A percentile compares a stretch with the other conserved stretches of the same genome.
These are phyloP conservation scores for Thermomyces lanuginosus DNA, from an alignment of 2,329 filamentous ascomycete species.

Conservation along the genomic window DNA sequence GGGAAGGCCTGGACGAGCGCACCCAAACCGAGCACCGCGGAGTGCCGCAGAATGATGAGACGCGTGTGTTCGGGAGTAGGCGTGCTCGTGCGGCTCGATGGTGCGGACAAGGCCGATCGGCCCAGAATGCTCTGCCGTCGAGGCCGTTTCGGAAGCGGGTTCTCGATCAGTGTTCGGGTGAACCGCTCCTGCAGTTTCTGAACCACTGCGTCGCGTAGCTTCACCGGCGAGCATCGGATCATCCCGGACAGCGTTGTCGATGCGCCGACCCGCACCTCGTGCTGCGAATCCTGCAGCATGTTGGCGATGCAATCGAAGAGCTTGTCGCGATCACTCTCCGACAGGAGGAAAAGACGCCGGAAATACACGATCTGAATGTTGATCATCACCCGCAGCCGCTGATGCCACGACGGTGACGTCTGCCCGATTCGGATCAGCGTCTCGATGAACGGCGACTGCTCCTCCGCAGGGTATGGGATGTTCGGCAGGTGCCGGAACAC, in stretches of 20 bases:
- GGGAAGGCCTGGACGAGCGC: conserved; percentile 90
- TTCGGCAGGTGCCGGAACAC: conserved; percentile 95
- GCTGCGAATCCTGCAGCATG: conserved; percentile 82
- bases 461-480: conserved; percentile 74
- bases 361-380: conserved; percentile 99
- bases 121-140: conserved; percentile 21
- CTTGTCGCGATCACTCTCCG: conserved; percentile 53
- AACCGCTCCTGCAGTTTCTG: conserved; percentile 61
- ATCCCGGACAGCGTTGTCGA: conserved; percentile 86
- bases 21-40: conserved; percentile 79
- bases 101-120: conserved; percentile 25
- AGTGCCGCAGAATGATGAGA: conserved; percentile 68
- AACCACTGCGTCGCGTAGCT: conserved; percentile 64
- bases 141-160: conserved; percentile 65
- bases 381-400: conserved; percentile 81
- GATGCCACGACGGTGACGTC: conserved; percentile 78
- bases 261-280: conserved; percentile 89
- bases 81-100: conserved; percentile 30
- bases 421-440: conserved; percentile 78
- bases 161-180: conserved; percentile 57
- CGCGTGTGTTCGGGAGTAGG: conserved; percentile 44
- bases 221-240: conserved; percentile 83
- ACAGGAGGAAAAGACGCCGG: conserved; percentile 79
- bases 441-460: conserved; percentile 70
- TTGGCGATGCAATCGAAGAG: conserved; percentile 87